Evolutionary conservation across 805 yeast genomes (phyloP).

Genomic region (Candida vaughaniae): DNA sequence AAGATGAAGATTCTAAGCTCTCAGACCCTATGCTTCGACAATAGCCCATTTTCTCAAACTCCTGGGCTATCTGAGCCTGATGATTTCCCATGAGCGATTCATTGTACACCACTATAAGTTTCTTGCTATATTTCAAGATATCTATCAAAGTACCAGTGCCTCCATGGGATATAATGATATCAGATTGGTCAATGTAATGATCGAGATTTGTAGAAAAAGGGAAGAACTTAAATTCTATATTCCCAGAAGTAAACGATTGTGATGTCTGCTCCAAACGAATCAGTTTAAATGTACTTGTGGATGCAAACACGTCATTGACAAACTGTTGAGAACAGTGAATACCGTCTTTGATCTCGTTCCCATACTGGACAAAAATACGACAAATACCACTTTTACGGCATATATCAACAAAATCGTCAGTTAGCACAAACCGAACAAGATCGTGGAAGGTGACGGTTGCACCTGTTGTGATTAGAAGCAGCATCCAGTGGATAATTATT

Average conservation of each 20-base stretch:
- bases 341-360: constrained; percentile 27
- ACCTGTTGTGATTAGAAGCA: constrained; percentile 72
- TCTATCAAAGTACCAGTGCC: constrained; percentile 91
- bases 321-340: constrained; percentile 22
- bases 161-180: constrained; percentile 82
- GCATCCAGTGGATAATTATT: constrained; percentile 4
- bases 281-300: neutral
- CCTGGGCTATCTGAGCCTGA: constrained; percentile 68
- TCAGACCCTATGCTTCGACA: constrained; percentile 8
- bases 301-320: constrained; percentile 17
- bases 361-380: constrained; percentile 23
- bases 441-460: constrained; percentile 82
- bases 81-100: constrained; percentile 80
- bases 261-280: neutral
- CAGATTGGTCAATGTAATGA: constrained; percentile 42
- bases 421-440: constrained; percentile 39
- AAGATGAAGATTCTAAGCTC: too few relatives aligned
- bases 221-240: constrained; percentile 19
- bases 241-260: neutral
- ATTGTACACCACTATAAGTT: constrained; percentile 71
- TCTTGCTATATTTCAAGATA: constrained; percentile 54
- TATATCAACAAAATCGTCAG: neutral
- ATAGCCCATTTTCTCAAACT: constrained; percentile 14
- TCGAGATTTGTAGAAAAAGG: constrained; percentile 27
- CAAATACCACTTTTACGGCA: neutral